phyloP scores from a whole-genome alignment of 345 rosid genomes.

The Odontarrhena argentea region DNA sequence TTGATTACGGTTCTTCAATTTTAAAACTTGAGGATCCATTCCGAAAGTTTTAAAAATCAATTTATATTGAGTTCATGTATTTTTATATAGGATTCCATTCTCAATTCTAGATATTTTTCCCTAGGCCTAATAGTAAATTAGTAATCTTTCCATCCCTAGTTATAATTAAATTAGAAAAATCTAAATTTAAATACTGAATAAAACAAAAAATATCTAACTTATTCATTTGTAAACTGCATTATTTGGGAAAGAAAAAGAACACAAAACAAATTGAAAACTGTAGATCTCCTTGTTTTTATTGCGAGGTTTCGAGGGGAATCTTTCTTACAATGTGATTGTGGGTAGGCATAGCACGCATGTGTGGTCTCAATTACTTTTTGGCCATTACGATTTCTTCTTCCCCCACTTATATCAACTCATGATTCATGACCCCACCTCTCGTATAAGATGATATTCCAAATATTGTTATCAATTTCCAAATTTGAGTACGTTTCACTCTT shows the following conservation, averaged over 20 bases:
- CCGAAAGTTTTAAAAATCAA: too few species aligned
- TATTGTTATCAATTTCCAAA: constrained; percentile 11
- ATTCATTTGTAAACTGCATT: not conserved
- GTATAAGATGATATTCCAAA: constrained; percentile 9
- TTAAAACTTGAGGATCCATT: too few species aligned
- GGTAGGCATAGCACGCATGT: constrained; percentile 29
- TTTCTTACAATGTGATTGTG: constrained; percentile 31
- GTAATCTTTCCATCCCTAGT: too few species aligned
- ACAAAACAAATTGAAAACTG: not conserved
- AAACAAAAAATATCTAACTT: not conserved
- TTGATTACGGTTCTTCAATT: too few species aligned
- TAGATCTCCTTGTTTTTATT: constrained; percentile 21
- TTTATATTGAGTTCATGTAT: too few species aligned
- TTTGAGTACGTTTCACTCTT: constrained; percentile 33
- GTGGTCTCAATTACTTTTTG: constrained; percentile 31
- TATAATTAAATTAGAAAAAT: not conserved
- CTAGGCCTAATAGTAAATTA: too few species aligned
- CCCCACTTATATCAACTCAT: constrained; percentile 28
- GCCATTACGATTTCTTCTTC: constrained; percentile 24
- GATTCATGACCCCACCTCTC: constrained; percentile 32
- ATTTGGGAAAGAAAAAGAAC: not conserved
- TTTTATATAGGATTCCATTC: too few species aligned
- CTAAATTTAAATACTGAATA: not conserved
- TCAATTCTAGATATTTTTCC: too few species aligned
- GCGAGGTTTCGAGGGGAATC: constrained; percentile 29